Evolutionary conservation across 108 stramenopile species (phyloP).

Genomic region (Aurantiochytrium sp.): DNA sequence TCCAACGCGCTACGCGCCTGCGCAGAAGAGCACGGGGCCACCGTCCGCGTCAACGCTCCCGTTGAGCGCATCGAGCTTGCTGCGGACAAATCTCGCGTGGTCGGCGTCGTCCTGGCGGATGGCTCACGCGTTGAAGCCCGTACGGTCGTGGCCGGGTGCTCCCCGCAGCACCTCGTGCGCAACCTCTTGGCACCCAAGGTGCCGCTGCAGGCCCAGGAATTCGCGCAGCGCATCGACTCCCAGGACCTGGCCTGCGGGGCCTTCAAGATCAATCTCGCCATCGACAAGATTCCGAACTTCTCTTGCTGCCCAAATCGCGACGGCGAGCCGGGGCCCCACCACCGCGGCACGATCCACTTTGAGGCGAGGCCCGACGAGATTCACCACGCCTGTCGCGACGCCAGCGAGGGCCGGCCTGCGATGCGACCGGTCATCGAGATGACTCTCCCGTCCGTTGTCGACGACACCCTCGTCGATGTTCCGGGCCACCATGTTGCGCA

Average conservation of each 20-base stretch:
- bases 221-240: neutral
- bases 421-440: constrained; percentile 46
- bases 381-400: constrained; percentile 28
- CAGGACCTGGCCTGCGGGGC: constrained; percentile 34
- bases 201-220: neutral
- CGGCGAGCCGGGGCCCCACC: constrained; percentile 30
- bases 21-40: constrained; percentile 29
- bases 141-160: neutral
- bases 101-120: neutral
- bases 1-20: constrained; percentile 32
- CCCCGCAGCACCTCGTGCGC: constrained; percentile 33
- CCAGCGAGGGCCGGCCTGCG: neutral
- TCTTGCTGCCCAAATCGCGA: neutral
- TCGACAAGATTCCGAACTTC: constrained; percentile 33
- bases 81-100: neutral
- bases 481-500: constrained; percentile 43
- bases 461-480: constrained; percentile 35
- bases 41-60: neutral
- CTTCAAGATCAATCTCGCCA: constrained; percentile 47
- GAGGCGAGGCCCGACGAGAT: constrained; percentile 25
- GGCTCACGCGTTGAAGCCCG: neutral
- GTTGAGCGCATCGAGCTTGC: constrained; percentile 2
- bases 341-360: constrained; percentile 47
- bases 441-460: constrained; percentile 44
- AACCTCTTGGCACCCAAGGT: neutral